phyloP scores from a whole-genome alignment of 1,284 basidiomycete genomes.

The Melanopsichium pennsylvanicum region DNA sequence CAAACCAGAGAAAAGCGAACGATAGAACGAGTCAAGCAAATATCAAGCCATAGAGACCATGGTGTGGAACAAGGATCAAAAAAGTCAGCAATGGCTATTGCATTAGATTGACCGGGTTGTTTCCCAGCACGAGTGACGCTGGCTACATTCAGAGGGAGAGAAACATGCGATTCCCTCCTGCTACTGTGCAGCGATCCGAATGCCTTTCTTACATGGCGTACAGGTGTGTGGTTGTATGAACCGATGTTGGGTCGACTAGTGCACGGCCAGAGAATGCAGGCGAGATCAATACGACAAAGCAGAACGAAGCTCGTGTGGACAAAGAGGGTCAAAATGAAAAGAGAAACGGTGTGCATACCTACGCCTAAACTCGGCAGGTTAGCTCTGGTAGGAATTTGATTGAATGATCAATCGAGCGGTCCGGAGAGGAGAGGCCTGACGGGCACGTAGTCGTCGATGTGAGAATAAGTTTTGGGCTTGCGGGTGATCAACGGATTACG shows the following conservation, averaged over 20 bases:
- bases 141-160: constrained; percentile 1
- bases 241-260: constrained; percentile 2
- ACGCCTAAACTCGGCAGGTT: constrained; percentile 41
- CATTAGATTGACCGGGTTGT: no score
- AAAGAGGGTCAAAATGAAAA: no score
- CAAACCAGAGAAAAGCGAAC: neutral
- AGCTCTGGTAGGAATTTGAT: constrained; percentile 40
- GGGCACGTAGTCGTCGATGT: constrained; percentile 12
- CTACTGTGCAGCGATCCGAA: neutral
- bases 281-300: neutral
- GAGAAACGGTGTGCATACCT: constrained; percentile 20
- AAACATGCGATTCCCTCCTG: neutral
- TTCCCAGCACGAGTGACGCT: no score
- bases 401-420: constrained; percentile 53
- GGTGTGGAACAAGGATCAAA: constrained; percentile 5
- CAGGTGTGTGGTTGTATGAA: neutral
- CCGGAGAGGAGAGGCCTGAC: constrained; percentile 26
- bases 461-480: constrained; percentile 14
- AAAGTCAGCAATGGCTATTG: constrained; percentile 27
- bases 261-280: neutral
- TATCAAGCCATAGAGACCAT: neutral
- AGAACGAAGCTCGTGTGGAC: neutral
- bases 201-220: neutral
- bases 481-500: constrained; percentile 26
- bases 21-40: neutral